Base-by-base conservation (phyloP, 2,329 filamentous ascomycete species). In the Fusarium poae region DNA sequence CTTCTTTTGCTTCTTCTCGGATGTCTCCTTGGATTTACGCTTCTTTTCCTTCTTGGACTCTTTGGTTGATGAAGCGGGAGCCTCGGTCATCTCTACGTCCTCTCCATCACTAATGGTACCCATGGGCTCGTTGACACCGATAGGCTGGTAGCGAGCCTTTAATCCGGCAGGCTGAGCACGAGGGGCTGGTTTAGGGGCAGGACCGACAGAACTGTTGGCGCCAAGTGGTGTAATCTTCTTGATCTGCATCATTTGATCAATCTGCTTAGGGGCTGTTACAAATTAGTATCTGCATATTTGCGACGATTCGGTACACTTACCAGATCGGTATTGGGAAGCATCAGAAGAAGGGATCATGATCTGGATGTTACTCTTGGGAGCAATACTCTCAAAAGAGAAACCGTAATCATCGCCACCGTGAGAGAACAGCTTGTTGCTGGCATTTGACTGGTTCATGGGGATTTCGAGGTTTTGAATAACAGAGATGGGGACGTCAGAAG, bases 121-220 rank as follows among this genome's bases (percentile, higher is more conserved):
- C 70, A 76, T 73, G 30, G 76, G 61, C 23, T 71, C 74, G 60
- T 73, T 74, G 43, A 87, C 82, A 29, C 91, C 91, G 44, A 91
- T 86, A 2, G 91, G 91, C 55, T 85, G 85, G 77, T 87, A 93
- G 34, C 91, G 87, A 78, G 89, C 86, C 72, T 85, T 88, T 55
- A 94, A 80, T 9, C 88, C 90, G 72, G 86, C 83, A 2, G 92
- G 91, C 76, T 94, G 92, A 45, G 86, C 82, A 62, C 89, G 86
- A 49, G 88, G 82, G 2, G 83, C 77, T 62, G 82, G 87, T 58
- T 84, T 81, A 6, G 85, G 79, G 4, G 83, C 80, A 48, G 83
- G 81, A 23, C 81, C 83, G n/a, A 58, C 79, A 57, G 77, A 69
- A 18, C 65, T 57, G 25, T 79, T 67, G 74, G 84, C 77, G n/a